Conservation (phyloP, 495 filamentous ascomycete genomes). For the Hypoxylon subgilvum region DNA sequence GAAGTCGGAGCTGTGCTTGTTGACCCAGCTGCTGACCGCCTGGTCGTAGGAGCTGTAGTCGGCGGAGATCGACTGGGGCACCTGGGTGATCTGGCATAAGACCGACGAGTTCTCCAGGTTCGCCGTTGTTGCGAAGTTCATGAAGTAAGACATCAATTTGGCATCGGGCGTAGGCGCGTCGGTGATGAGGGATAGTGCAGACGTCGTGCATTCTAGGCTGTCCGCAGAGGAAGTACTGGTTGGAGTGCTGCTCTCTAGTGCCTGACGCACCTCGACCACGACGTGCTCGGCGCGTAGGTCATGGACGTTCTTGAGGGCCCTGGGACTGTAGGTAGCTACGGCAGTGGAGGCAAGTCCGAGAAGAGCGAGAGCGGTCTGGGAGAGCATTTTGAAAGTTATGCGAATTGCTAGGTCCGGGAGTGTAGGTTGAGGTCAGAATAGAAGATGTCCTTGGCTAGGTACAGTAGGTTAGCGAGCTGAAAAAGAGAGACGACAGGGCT, state of each 20-base stretch:
- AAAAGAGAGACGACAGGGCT: not conserved
- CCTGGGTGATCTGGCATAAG: conserved; percentile 13
- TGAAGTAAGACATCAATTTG: conserved; percentile 9
- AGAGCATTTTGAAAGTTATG: conserved; percentile 18
- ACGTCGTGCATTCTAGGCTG: not conserved
- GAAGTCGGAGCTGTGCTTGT: conserved; percentile 21
- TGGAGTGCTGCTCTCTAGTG: not conserved
- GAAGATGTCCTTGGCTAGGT: too few relatives aligned
- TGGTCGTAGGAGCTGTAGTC: conserved; percentile 27
- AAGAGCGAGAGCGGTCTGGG: conserved; percentile 8
- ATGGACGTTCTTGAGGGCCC: conserved; percentile 7
- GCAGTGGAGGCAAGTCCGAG: conserved; percentile 30
- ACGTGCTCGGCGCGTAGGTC: conserved; percentile 12
- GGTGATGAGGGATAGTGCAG: conserved; percentile 2
- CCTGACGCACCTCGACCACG: conserved; percentile 30
- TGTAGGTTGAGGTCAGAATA: not conserved
- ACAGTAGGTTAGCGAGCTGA: not conserved
- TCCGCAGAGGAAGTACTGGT: not conserved
- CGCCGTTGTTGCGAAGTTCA: not conserved
- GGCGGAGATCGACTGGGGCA: conserved; percentile 17
- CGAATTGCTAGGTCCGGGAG: too few relatives aligned
- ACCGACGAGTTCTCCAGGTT: conserved; percentile 6
- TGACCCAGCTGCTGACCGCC: conserved; percentile 25
- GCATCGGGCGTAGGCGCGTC: conserved; percentile 1
- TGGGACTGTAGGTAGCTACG: conserved; percentile 8